Percentiles rank a stretch among this genome's conserved stretches.
Evolutionary conservation across 495 filamentous ascomycete genomes (phyloP).

Genomic region (Hypoxylon crocopeplum): DNA sequence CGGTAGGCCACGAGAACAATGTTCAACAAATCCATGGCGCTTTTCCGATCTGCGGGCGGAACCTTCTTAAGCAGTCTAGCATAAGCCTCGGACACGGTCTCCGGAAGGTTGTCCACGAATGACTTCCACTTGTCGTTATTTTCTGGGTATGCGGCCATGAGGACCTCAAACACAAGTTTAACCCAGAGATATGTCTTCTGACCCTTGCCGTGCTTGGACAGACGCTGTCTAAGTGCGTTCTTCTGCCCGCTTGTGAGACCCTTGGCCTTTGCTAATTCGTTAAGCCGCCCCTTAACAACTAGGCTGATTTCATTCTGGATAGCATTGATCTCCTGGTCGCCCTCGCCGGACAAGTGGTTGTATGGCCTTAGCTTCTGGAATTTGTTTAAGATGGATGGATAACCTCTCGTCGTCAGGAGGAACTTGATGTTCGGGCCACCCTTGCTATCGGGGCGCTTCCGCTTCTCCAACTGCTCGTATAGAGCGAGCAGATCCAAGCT

Average conservation of each 20-base stretch:
- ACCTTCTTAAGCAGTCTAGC: slow-evolving; percentile 47
- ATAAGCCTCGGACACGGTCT: slow-evolving; percentile 50
- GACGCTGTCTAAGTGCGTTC: slow-evolving; percentile 27
- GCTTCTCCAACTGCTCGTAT: slow-evolving; percentile 19
- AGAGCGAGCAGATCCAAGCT: background rate
- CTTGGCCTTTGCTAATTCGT: slow-evolving; percentile 36
- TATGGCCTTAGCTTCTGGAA: slow-evolving; percentile 43
- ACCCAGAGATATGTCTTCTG: slow-evolving; percentile 51
- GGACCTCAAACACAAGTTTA: slow-evolving; percentile 42
- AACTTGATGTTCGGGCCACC: slow-evolving; percentile 50
- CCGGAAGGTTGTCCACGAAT: slow-evolving; percentile 38
- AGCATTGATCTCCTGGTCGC: slow-evolving; percentile 43
- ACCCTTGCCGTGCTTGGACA: slow-evolving; percentile 34
- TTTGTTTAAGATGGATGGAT: slow-evolving; percentile 42
- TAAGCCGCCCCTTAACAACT: slow-evolving; percentile 46
- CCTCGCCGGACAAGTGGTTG: slow-evolving; percentile 50
- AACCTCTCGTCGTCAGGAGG: slow-evolving; percentile 59
- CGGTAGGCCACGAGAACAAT: slow-evolving; percentile 48
- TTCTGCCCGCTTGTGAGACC: slow-evolving; percentile 29
- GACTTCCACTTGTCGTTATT: slow-evolving; percentile 12
- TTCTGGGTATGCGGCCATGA: too few relatives aligned
- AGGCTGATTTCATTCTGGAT: slow-evolving; percentile 54
- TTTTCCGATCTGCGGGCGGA: slow-evolving; percentile 20
- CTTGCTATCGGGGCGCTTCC: slow-evolving; percentile 10
- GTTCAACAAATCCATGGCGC: slow-evolving; percentile 45